Conservation (phyloP, 202 grass and related monocot species). For the Musa balbisiana region DNA sequence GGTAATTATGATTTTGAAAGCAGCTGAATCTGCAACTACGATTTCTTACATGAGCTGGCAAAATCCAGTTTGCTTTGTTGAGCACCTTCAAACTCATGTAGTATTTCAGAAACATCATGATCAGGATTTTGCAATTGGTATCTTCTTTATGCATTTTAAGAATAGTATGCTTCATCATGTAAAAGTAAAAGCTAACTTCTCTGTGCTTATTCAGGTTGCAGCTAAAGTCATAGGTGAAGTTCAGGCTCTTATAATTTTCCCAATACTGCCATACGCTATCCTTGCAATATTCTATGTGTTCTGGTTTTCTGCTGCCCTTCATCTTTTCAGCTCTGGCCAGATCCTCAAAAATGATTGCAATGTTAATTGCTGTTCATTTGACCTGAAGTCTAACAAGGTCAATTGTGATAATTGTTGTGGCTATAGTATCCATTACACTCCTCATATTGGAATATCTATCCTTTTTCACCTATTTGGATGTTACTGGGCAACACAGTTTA, state of each 20-base stretch:
- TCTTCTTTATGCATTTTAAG: not conserved
- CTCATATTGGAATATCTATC: constrained; percentile 85
- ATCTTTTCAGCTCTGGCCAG: constrained; percentile 95
- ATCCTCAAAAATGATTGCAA: constrained; percentile 78
- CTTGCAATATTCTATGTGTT: constrained; percentile 95
- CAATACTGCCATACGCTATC: constrained; percentile 61
- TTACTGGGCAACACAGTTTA: constrained; percentile 93
- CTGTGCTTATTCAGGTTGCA: constrained; percentile 55
- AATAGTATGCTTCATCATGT: no score
- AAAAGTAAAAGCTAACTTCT: not conserved
- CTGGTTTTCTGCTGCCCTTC: constrained; percentile 87
- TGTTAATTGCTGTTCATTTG: constrained; percentile 75
- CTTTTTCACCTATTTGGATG: constrained; percentile 92
- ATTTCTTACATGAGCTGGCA: not conserved
- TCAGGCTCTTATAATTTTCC: constrained; percentile 85
- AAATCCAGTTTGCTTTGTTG: not conserved
- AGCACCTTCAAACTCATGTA: not conserved
- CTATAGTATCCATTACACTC: constrained; percentile 83
- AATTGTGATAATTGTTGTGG: constrained; percentile 94
- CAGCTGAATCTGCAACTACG: no score
- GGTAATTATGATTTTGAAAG: constrained; percentile 31
- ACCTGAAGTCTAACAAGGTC: constrained; percentile 79
- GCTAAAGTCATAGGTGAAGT: constrained; percentile 98
- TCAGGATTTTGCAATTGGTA: not conserved
- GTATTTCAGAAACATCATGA: not conserved